Evolutionary conservation across 345 rosid genomes (phyloP).

Genomic region (Triadica sebifera): DNA sequence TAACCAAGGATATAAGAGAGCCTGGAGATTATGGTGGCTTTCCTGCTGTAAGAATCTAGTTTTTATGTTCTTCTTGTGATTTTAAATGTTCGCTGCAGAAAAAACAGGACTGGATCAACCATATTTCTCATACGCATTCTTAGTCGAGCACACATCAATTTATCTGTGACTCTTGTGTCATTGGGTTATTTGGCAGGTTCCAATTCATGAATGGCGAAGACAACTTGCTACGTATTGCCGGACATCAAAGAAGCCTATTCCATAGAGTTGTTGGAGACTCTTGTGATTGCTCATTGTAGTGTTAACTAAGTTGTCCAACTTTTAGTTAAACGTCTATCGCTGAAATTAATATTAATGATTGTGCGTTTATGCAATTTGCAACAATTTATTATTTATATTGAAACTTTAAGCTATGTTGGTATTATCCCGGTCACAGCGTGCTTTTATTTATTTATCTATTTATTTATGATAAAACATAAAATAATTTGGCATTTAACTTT

Average conservation of each 20-base stretch:
- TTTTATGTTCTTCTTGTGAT: background rate
- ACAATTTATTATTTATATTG: too few relatives aligned
- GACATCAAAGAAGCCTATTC: constrained; percentile 27
- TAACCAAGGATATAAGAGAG: constrained; percentile 65
- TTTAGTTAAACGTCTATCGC: too few relatives aligned
- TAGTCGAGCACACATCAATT: background rate
- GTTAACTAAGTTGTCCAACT: too few relatives aligned
- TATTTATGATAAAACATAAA: too few relatives aligned
- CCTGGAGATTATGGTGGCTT: constrained; percentile 90
- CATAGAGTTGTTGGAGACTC: constrained; percentile 1
- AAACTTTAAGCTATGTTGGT: too few relatives aligned
- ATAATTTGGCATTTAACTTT: too few relatives aligned
- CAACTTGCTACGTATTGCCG: constrained; percentile 36
- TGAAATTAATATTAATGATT: too few relatives aligned
- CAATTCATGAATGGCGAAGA: constrained; percentile 67
- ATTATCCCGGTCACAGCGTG: too few relatives aligned
- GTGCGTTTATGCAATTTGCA: too few relatives aligned
- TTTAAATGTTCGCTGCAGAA: too few relatives aligned
- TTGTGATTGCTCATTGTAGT: background rate
- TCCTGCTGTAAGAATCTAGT: constrained; percentile 59
- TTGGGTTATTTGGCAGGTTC: constrained; percentile 47
- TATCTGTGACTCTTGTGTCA: background rate
- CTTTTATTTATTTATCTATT: too few relatives aligned
- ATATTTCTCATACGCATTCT: constrained; percentile 4
- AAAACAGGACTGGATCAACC: background rate